phyloP scores from a whole-genome alignment of 176 grass and related monocot genomes.

The Bothriochloa decipiens region DNA sequence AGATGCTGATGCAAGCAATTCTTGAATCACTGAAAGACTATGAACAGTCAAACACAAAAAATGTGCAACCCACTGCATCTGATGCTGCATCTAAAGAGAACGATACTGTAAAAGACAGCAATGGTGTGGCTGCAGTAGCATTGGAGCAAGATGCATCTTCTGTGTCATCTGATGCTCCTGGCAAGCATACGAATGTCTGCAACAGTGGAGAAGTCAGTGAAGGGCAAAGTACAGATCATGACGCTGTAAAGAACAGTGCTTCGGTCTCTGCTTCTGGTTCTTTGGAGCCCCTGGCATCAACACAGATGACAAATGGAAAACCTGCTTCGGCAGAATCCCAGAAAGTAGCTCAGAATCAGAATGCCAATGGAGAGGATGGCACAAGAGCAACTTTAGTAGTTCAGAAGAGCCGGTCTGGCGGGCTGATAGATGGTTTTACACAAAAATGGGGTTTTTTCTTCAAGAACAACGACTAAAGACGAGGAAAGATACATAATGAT shows the following conservation, averaged over 20 bases:
- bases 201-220: slow-evolving; percentile 33
- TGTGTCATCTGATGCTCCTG: slow-evolving; percentile 2
- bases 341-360: slow-evolving; percentile 39
- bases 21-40: slow-evolving; percentile 87
- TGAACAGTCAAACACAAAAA: slow-evolving; percentile 60
- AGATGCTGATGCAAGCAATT: slow-evolving; percentile 98
- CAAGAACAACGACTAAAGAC: slow-evolving; percentile 69
- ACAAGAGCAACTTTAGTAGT: slow-evolving; percentile 91
- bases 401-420: slow-evolving; percentile 64
- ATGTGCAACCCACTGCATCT: slow-evolving; percentile 36
- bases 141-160: slow-evolving; percentile 41
- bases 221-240: slow-evolving; percentile 30
- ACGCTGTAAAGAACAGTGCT: not conserved
- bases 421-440: slow-evolving; percentile 80
- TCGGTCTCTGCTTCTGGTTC: not conserved
- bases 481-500: not conserved
- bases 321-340: slow-evolving; percentile 34
- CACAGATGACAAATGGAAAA: slow-evolving; percentile 36
- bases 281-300: slow-evolving; percentile 29
- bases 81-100: slow-evolving; percentile 45
- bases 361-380: slow-evolving; percentile 50
- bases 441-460: slow-evolving; percentile 82
- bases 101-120: slow-evolving; percentile 29
- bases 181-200: slow-evolving; percentile 15
- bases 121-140: slow-evolving; percentile 20